phyloP scores from a whole-genome alignment of 192 early-diverging fungal genomes.

The Coemansia furcata region DNA sequence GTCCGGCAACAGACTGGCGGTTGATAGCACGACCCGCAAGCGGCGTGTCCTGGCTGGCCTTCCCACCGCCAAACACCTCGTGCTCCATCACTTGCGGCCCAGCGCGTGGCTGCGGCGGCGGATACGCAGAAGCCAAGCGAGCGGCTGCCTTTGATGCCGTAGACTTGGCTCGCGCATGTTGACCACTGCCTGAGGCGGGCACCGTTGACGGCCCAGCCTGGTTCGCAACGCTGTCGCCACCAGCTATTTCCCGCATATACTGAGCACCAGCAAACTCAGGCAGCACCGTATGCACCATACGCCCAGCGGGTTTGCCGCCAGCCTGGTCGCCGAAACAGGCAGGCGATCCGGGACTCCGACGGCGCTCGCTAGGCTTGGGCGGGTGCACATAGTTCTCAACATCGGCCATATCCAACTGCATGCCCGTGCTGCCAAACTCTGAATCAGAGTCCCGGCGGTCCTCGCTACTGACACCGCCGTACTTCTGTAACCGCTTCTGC shows the following conservation, averaged over 20 bases:
- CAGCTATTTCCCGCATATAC: conserved; percentile 38
- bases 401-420: conserved; percentile 46
- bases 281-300: conserved; percentile 15
- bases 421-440: conserved; percentile 21
- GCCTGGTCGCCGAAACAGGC: conserved; percentile 38
- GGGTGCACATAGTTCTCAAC: conserved; percentile 53
- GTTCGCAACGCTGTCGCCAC: neutral
- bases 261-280: conserved; percentile 37
- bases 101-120: conserved; percentile 15
- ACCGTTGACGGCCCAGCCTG: neutral
- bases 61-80: conserved; percentile 28
- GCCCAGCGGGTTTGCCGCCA: conserved; percentile 25
- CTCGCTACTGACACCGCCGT: conserved; percentile 5
- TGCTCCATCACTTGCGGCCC: conserved; percentile 48
- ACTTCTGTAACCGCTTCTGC: conserved; percentile 31
- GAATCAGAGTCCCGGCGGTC: conserved; percentile 48
- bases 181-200: neutral
- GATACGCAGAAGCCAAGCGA: conserved; percentile 6
- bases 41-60: neutral
- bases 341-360: neutral
- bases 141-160: neutral
- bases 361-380: conserved; percentile 1
- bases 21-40: neutral
- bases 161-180: neutral
- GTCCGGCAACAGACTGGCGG: neutral